Base-by-base conservation (phyloP, 345 rosid genomes). In the Draba incana region DNA sequence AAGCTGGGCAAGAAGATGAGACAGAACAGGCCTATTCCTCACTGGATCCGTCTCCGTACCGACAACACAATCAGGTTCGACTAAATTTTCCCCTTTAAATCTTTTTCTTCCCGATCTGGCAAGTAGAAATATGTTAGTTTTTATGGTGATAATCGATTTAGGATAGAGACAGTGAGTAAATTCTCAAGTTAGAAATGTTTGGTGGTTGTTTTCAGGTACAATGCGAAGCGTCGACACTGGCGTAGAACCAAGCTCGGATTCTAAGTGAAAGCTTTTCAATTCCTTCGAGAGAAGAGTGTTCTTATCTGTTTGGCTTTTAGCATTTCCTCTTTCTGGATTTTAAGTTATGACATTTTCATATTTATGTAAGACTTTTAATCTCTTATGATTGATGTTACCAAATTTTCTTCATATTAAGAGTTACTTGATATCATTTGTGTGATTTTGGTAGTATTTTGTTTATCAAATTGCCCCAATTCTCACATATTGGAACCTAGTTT, bases 151-250 rank as follows among this genome's bases (percentile, higher is more conserved):
- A 9, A 0, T 50, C 27, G 4, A 6, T 4, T 7, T 41, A 47
- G 35, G 28, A n/a, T 1, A 7, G 33, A 51, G 14, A 28, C 15
- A 20, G 42, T 23, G 33, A 15, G 8, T 31, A 28, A 71, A 48
- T 16, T 62, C 2, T 10, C 38, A 33, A 62, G 56, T 5, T 2
- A 27, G 24, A 25, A 4, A 6, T 28, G 46, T 4, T 28, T 8
- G 6, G 41, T 35, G 55, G 24, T n/a, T 4, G 2, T 20, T 50
- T 64, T 51, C 51, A 86, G 92, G 84, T 84, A 86, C 79, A 86
- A 86, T 49, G 88, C 91, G 0, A 86, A 86, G 85, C 88, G 91
- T 52, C 81, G 91, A 66, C 91, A 86, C 81, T 86, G 92, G 92
- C 84, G 88, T 57, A 78, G 88, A 58, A 84, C 92, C 78, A 86